Base-by-base conservation (phyloP, 169 alveolate species). In the Fabrea salina region DNA sequence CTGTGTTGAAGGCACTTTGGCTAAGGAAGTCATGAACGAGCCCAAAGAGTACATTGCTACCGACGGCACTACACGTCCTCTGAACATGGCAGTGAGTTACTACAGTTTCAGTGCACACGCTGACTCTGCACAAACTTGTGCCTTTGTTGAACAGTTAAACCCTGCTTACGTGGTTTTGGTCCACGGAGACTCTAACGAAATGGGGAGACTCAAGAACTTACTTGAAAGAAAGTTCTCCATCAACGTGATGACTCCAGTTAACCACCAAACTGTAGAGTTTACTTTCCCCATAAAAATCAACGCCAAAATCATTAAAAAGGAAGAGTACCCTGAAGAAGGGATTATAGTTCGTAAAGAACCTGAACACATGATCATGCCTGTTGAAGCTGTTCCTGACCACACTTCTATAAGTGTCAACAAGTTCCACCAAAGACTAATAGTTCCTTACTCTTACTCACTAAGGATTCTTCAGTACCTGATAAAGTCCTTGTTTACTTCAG, bases 1-100 rank as follows among this genome's bases (percentile, higher is more conserved):
- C 88, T 92, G 98, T 37, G 99, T 97, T 4, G 96, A 96, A 83
- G 99, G 99, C 3, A 97, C 99, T 0, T 91, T 97, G 19, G 99
- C 99, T 16, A 97, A 97, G 71, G 96, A 94, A 70, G 91, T 98
- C 19, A 89, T 96, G 84, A 96, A 92, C 11, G 96, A 96, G 59
- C 99, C 99, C 3, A 59, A 93, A 90, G 71, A 93, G 91, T 51
- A 77, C 82, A n/a, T 84, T 82, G 1, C 94, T 86, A 64, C 79
- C 85, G 67, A 81, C 81, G 82, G 91, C 72, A 75, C 80, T 82
- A 70, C 79, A 54, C 66, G 84, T 16, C 83, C 80, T 7, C 80
- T 88, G 39, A 86, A 85, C 19, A 83, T 90, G 90, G 61, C 89
- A 2, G 93, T 96, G 58, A 97, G 96, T 76, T 96, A 95, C 81